Conservation (phyloP, 352 stramenopile genomes). For the Plasmopara viticola region DNA sequence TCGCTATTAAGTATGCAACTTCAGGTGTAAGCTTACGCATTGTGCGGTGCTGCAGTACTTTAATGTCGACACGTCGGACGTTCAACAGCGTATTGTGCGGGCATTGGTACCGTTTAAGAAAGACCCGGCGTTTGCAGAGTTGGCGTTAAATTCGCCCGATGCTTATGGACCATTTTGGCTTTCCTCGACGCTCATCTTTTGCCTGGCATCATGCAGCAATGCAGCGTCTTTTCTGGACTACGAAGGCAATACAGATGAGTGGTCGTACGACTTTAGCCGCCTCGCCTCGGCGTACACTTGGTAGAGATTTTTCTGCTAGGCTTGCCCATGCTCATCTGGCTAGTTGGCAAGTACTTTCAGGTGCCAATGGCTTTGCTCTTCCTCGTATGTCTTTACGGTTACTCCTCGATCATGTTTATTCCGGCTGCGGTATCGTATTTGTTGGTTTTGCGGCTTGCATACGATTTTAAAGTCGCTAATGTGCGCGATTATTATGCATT, state of each 20-base stretch:
- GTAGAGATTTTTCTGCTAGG: slow-evolving; percentile 73
- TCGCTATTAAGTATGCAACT: background rate
- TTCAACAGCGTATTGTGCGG: slow-evolving; percentile 67
- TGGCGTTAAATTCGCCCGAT: slow-evolving; percentile 51
- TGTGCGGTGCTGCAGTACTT: slow-evolving; percentile 50
- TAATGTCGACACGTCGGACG: slow-evolving; percentile 77
- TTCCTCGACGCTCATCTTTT: slow-evolving; percentile 83
- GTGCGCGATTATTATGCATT: background rate
- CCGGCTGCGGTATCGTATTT: slow-evolving; percentile 49
- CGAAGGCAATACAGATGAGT: slow-evolving; percentile 45
- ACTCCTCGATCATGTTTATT: slow-evolving; percentile 81
- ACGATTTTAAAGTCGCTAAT: too few species aligned
- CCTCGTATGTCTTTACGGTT: slow-evolving; percentile 80
- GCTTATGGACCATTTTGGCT: slow-evolving; percentile 84
- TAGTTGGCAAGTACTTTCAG: slow-evolving; percentile 71
- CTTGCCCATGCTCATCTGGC: slow-evolving; percentile 70
- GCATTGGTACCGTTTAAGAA: slow-evolving; percentile 82
- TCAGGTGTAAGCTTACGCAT: background rate
- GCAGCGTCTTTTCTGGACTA: slow-evolving; percentile 78
- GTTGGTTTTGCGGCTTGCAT: slow-evolving; percentile 2
- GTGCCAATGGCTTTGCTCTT: slow-evolving; percentile 74
- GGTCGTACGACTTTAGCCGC: slow-evolving; percentile 80
- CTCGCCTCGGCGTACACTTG: slow-evolving; percentile 73
- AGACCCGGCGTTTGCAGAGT: slow-evolving; percentile 70
- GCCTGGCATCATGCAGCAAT: slow-evolving; percentile 79